Percentiles rank a stretch among this genome's conserved stretches.
Evolutionary conservation across 371 early-diverging fungal species (phyloP).

Genomic region (Syncephalastrum contaminatum): DNA sequence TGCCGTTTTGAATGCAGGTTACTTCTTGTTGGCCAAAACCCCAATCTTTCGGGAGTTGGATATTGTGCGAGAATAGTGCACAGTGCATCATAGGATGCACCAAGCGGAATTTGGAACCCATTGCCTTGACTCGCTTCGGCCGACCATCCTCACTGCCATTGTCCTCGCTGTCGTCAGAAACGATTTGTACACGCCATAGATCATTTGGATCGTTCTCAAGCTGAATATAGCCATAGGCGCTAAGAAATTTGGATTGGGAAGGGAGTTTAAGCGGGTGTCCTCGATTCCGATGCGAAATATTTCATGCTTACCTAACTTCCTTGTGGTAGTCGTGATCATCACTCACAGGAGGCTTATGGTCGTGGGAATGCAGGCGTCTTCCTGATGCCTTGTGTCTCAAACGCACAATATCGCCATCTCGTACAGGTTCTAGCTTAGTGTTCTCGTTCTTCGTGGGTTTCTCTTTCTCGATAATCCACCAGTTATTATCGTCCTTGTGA

Average conservation of each 20-base stretch:
- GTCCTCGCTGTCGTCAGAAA: constrained; percentile 57
- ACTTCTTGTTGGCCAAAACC: constrained; percentile 96
- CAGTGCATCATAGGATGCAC: constrained; percentile 74
- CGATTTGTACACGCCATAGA: constrained; percentile 75
- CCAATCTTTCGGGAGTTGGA: constrained; percentile 91
- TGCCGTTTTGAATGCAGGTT: constrained; percentile 73
- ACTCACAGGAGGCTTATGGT: constrained; percentile 75
- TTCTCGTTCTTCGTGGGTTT: constrained; percentile 42
- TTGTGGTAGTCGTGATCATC: constrained; percentile 87
- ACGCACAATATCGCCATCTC: constrained; percentile 77
- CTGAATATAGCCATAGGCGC: constrained; percentile 59
- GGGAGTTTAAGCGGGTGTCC: too few species aligned
- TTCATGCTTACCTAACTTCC: constrained; percentile 61
- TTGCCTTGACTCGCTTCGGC: constrained; percentile 56
- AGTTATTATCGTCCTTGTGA: constrained; percentile 86
- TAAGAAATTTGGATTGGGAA: too few species aligned
- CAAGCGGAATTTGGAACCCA: constrained; percentile 73
- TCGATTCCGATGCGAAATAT: too few species aligned
- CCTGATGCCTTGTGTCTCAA: constrained; percentile 71
- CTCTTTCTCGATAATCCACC: constrained; percentile 76
- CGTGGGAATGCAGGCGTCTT: constrained; percentile 61
- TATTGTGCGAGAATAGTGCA: constrained; percentile 78
- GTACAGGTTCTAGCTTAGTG: constrained; percentile 48
- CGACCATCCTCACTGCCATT: constrained; percentile 52
- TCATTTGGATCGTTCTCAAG: constrained; percentile 58